Evolutionary conservation across 331 rosid genomes (phyloP), one percentile per base, ranked within the genome.

Genomic region (Saraca asoca): DNA sequence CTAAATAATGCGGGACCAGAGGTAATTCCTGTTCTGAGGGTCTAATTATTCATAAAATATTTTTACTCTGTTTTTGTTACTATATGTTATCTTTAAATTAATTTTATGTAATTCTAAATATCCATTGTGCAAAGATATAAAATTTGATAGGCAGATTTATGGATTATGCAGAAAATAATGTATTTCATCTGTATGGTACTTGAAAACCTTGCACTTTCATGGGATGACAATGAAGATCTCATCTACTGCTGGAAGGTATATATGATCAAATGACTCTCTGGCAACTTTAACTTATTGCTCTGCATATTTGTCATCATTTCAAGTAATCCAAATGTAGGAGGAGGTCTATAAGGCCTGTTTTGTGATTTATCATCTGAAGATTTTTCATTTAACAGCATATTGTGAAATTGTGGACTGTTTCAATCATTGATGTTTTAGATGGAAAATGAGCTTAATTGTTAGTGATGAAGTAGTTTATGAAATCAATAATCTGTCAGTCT

Each of bases 141-240:
- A 41, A 49, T 77, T 56, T 71, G 78, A 67, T 72, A 67, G 14
- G 42, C 72, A 75, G 75, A 68, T 65, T 41, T 72, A 58, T 75
- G 81, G 51, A 7, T 65, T 68, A 7, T 76, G 95, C 92, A 94
- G 98, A 94, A 90, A 86, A 79, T 88, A 69, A 94, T 94, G 80
- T 70, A 88, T 82, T 83, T 84, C 85, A 94, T 88, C 64, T 15
- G 72, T 53, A 46, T 94, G 79, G 91, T 88, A 57, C 85, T 94
- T 18, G 98, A 94, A 78, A 90, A 94, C 75, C 86, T 94, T 73
- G 96, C 92, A 59, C 88, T 94, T 29, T 94, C 96, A 12, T 90
- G 83, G 4, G 90, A 87, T 69, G 86, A 86, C 72, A 94, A 90
- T 66, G 95, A 84, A 77, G 97, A 94, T 78, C 85, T 94, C 62